These are phyloP conservation scores for Biscogniauxia marginata DNA, from an alignment of 2,329 filamentous ascomycete genomes.

Conservation along the genomic window DNA sequence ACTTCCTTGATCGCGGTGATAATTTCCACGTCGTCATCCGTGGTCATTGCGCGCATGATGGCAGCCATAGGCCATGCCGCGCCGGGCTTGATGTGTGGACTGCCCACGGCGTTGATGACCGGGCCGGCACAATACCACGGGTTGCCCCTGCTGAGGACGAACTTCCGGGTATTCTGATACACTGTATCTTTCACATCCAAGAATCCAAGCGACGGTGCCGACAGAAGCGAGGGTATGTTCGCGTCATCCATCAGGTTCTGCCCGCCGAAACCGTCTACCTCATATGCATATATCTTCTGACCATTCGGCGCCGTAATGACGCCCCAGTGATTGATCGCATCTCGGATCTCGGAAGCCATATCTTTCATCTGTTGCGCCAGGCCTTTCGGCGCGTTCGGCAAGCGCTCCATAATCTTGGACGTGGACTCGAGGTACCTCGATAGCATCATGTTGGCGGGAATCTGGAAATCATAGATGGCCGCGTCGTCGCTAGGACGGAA, in stretches of 20 bases:
- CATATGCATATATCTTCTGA: slow-evolving; percentile 67
- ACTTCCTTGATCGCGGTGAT: slow-evolving; percentile 57
- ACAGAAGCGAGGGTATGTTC: slow-evolving; percentile 66
- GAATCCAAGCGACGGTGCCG: slow-evolving; percentile 64
- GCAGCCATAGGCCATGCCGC: slow-evolving; percentile 57
- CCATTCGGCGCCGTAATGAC: slow-evolving; percentile 47
- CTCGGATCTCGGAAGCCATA: slow-evolving; percentile 61
- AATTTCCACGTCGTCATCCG: slow-evolving; percentile 74
- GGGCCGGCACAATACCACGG: slow-evolving; percentile 72
- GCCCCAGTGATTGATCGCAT: slow-evolving; percentile 68
- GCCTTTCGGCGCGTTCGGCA: slow-evolving; percentile 37
- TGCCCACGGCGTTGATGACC: slow-evolving; percentile 72
- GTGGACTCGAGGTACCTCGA: slow-evolving; percentile 57
- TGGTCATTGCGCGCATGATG: slow-evolving; percentile 54
- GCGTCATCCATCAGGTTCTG: slow-evolving; percentile 69
- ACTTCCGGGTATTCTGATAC: slow-evolving; percentile 77
- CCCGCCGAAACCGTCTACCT: slow-evolving; percentile 72
- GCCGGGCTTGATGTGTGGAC: slow-evolving; percentile 60
- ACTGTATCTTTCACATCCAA: slow-evolving; percentile 56
- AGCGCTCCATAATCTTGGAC: slow-evolving; percentile 43
- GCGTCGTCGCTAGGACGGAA: slow-evolving; percentile 91
- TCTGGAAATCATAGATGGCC: slow-evolving; percentile 80
- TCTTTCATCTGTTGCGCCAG: slow-evolving; percentile 56
- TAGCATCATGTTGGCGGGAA: slow-evolving; percentile 89
- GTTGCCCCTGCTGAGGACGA: slow-evolving; percentile 73